phyloP scores from a whole-genome alignment of 2,329 filamentous ascomycete genomes.

The Diaporthe vexans region DNA sequence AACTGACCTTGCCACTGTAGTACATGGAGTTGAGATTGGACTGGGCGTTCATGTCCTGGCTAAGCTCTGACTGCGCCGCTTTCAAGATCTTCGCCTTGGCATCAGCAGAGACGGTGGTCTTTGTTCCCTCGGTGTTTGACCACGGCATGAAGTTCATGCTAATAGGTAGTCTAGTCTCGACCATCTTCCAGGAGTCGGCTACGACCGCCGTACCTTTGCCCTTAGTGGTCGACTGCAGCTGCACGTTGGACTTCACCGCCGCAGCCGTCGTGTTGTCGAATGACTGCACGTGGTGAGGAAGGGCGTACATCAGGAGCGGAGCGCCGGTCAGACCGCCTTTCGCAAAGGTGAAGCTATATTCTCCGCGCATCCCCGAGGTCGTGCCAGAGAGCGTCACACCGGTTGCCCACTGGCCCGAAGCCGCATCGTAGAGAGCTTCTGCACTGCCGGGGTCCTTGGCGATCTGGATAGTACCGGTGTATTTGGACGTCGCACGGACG shows the following conservation, averaged over 20 bases:
- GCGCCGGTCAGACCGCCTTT: slow-evolving; percentile 74
- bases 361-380: slow-evolving; percentile 70
- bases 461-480: slow-evolving; percentile 85
- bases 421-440: slow-evolving; percentile 80
- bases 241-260: slow-evolving; percentile 65
- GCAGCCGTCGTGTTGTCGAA: slow-evolving; percentile 73
- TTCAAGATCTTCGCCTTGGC: slow-evolving; percentile 71
- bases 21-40: slow-evolving; percentile 90
- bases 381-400: slow-evolving; percentile 75
- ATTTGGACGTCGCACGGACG: slow-evolving; percentile 75
- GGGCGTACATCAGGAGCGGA: slow-evolving; percentile 84
- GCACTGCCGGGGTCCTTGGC: slow-evolving; percentile 79
- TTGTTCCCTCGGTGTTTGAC: slow-evolving; percentile 67
- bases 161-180: slow-evolving; percentile 79
- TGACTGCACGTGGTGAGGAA: slow-evolving; percentile 87
- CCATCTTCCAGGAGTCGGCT: slow-evolving; percentile 82
- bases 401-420: slow-evolving; percentile 81
- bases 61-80: slow-evolving; percentile 79
- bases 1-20: slow-evolving; percentile 83
- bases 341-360: slow-evolving; percentile 81
- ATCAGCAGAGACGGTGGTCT: slow-evolving; percentile 62
- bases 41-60: slow-evolving; percentile 80
- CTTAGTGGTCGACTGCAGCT: slow-evolving; percentile 87
- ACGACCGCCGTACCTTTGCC: slow-evolving; percentile 81
- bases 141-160: slow-evolving; percentile 86